Evolutionary conservation across 805 yeast species (phyloP), one percentile per base, ranked within the genome.

Genomic region (Suhomyces sp.): DNA sequence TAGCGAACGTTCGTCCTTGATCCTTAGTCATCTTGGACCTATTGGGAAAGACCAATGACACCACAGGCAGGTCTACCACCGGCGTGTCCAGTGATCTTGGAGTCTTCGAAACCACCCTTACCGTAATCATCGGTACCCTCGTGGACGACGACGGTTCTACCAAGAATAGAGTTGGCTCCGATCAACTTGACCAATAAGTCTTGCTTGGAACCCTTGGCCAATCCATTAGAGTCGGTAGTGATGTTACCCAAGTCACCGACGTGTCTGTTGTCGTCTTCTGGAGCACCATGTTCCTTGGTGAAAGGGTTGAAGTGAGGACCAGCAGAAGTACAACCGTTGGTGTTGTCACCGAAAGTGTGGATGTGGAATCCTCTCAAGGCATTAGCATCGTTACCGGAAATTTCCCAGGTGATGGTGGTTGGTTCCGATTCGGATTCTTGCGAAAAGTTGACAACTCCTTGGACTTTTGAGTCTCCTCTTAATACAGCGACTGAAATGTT

Each of bases 31-130:
- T n/a, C n/a, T n/a, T n/a, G n/a, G n/a, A n/a, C n/a, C n/a, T 63
- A 66, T 38, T 63, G 56, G 44, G 87, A 50, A 46, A 82, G 54
- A 47, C 97, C 97, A 72, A 90, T 88, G 58, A 90, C 96, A 74
- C 98, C 98, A 74, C 98, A 90, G 47, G 98, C 98, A 52, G 93
- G 86, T 81, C 98, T 88, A 51, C 83, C 90, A 65, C 98, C 98
- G 42, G 98, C 97, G 60, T 90, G 88, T 74, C 97, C 97, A 51
- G 96, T 88, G 74, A 83, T 88, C 70, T 84, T 77, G 46, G 95
- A 85, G 67, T 87, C 96, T 42, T 85, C 81, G 60, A 81, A 80
- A 44, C 88, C 95, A 67, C 96, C 96, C 74, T 85, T 83, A 64
- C 97, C 97, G 58, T 86, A 81, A 63, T 90, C 97, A 63, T 90